Base-by-base conservation (phyloP, 345 rosid genomes). In the Excoecaria agallocha region DNA sequence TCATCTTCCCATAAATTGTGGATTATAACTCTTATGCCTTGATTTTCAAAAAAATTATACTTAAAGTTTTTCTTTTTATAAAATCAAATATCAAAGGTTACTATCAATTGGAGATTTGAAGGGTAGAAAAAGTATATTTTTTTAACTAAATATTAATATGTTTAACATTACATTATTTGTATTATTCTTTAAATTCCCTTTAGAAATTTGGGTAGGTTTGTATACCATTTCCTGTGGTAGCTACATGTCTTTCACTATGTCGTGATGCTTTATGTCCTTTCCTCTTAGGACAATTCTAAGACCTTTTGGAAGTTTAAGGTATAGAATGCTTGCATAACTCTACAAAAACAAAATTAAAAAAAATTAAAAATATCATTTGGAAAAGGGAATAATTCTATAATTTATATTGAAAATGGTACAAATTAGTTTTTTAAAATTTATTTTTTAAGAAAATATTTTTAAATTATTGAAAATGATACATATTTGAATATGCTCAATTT, bases 1-100 rank as follows among this genome's bases (percentile, higher is more conserved):
- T 91, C 98, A 37, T 88, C 96, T 55, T 91, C 94, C 96, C 93
- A 93, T 56, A 93, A 87, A 74, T 93, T 93, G 74, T 91, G 88
- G 35, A 89, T 83, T 52, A 91, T 82, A 20, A 93, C 83, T 37
- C 87, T 84, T 5, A 94, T 89, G 8, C 96, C 93, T 73, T 87
- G 89, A 62, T 81, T 74, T 71, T 73, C 60, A 52, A 87, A 48
- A 35, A 15, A 64, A 75, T 83, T 39, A n/a, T n/a, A n/a, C n/a
- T n/a, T n/a, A n/a, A n/a, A n/a, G n/a, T n/a, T n/a, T n/a, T n/a
- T n/a, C n/a, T n/a, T n/a, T n/a, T n/a, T n/a, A n/a, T n/a, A n/a
- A n/a, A n/a, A n/a, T n/a, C n/a, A n/a, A n/a, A n/a, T n/a, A n/a
- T n/a, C 10, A 6, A 10, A 22, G 39, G n/a, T 38, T 72, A 1